phyloP scores from a whole-genome alignment of 805 yeast species.

The Blastobotrys peoriensis region DNA sequence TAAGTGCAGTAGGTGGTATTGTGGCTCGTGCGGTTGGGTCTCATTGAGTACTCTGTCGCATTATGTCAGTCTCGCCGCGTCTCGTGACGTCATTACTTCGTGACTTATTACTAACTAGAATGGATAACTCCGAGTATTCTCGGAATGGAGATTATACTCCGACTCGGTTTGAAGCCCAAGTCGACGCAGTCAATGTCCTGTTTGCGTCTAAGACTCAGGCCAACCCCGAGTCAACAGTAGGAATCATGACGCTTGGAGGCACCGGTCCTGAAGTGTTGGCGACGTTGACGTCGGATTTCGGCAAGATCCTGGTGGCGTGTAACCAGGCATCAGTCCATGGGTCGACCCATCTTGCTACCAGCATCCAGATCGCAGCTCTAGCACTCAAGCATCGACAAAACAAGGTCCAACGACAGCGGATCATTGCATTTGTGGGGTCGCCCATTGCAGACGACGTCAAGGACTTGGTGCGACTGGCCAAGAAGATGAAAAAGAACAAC shows the following conservation, averaged over 20 bases:
- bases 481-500: conserved; percentile 87
- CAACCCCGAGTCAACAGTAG: conserved; percentile 93
- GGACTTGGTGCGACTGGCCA: conserved; percentile 78
- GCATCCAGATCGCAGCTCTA: conserved; percentile 86
- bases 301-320: conserved; percentile 75
- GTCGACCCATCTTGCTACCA: conserved; percentile 61
- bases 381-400: conserved; percentile 96
- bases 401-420: conserved; percentile 84
- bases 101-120: conserved; percentile 28
- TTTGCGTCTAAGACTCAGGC: conserved; percentile 80
- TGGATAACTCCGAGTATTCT: conserved; percentile 94
- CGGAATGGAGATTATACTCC: conserved; percentile 92
- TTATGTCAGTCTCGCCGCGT: too few species aligned
- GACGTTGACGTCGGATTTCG: conserved; percentile 81
- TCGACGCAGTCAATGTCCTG: conserved; percentile 80
- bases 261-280: conserved; percentile 73
- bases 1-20: conserved; percentile 21
- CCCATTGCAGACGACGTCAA: conserved; percentile 67
- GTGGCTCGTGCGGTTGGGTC: too few species aligned
- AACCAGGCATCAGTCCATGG: conserved; percentile 74
- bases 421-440: conserved; percentile 82
- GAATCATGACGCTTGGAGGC: conserved; percentile 85
- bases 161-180: conserved; percentile 85
- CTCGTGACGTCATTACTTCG: too few species aligned
- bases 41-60: too few species aligned